Percentiles rank a stretch among this genome's conserved stretches.
Conservation (phyloP, 2,329 filamentous ascomycete species). For the Alternaria novae-zelandiae region DNA sequence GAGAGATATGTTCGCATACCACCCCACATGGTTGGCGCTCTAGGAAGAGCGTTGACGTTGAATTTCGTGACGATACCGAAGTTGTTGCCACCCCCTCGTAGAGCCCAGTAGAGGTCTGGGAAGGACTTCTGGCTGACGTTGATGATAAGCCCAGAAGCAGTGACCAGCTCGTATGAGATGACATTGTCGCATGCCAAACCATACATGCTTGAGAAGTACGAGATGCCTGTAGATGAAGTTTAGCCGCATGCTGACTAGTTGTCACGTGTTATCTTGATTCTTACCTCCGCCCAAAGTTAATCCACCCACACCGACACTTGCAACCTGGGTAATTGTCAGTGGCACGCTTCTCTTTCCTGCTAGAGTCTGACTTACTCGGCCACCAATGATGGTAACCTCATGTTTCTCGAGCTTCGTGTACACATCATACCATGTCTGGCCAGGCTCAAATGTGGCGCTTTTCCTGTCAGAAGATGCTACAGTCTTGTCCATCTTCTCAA, state of each 20-base stretch:
- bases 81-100: constrained; percentile 47
- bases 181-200: constrained; percentile 46
- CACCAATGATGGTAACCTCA: constrained; percentile 13
- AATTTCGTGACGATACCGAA: constrained; percentile 46
- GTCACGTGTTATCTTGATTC: too few species aligned
- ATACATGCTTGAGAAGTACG: constrained; percentile 22
- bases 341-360: background rate
- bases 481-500: constrained; percentile 10
- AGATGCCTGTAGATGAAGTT: too few species aligned
- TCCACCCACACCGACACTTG: constrained; percentile 30
- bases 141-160: constrained; percentile 24
- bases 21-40: constrained; percentile 36
- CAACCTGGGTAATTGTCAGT: background rate
- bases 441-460: constrained; percentile 6
- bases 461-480: constrained; percentile 1
- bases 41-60: constrained; percentile 25
- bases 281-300: constrained; percentile 31
- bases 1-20: constrained; percentile 2
- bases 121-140: constrained; percentile 33
- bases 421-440: constrained; percentile 37
- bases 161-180: constrained; percentile 37
- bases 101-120: constrained; percentile 49
- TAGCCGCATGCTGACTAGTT: too few species aligned
- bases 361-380: constrained; percentile 7
- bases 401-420: constrained; percentile 26